Conservation (phyloP, 2,329 filamentous ascomycete genomes). For the Triangularia verruculosa region DNA sequence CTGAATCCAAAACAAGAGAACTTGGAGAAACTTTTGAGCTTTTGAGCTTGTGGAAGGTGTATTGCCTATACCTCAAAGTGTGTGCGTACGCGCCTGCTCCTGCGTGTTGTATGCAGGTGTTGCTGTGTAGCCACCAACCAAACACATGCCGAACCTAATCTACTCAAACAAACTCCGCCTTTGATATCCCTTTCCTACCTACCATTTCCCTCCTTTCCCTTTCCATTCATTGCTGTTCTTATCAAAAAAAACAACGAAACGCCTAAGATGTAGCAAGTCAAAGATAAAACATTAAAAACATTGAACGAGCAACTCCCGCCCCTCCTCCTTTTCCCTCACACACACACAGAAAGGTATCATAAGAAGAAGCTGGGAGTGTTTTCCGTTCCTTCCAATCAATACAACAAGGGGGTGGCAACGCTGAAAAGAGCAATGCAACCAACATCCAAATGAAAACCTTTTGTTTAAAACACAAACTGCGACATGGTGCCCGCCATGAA, state of each 20-base stretch:
- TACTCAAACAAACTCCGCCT: not conserved
- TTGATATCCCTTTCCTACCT: not conserved
- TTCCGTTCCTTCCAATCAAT: not conserved
- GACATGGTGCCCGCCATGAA: not conserved
- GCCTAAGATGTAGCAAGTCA: no score
- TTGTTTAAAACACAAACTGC: not conserved
- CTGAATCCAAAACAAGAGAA: no score
- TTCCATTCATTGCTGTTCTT: not conserved
- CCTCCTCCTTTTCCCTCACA: not conserved
- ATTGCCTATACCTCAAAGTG: no score
- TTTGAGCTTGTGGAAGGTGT: no score
- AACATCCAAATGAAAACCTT: not conserved
- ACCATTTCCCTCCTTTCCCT: not conserved
- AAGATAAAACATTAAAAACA: not conserved
- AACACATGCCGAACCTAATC: not conserved
- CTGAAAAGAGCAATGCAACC: not conserved
- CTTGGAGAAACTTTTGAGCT: no score
- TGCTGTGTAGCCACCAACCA: not conserved
- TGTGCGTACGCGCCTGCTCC: not conserved
- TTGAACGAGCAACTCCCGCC: no score
- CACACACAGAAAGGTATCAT: constrained; percentile 1
- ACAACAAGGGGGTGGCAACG: not conserved
- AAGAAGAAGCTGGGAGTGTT: not conserved
- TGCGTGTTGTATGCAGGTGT: not conserved
- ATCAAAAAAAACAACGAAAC: not conserved